Conservation (phyloP, 345 rosid species). For the Corymbia maculata region DNA sequence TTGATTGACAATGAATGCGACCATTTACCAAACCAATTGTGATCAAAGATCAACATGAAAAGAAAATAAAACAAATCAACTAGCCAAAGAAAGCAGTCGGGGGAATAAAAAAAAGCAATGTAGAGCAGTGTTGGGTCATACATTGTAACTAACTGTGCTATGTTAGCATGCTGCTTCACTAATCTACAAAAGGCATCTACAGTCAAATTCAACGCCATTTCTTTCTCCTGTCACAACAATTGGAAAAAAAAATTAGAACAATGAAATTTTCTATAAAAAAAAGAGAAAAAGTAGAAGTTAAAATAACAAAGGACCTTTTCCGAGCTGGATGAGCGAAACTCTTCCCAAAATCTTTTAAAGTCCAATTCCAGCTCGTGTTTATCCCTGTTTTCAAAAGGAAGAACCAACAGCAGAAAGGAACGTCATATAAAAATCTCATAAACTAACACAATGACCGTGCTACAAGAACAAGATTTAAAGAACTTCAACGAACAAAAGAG, state of each 20-base stretch:
- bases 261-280: background rate
- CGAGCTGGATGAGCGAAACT: constrained; percentile 94
- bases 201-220: constrained; percentile 84
- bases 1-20: background rate
- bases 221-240: constrained; percentile 85
- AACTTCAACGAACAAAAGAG: background rate
- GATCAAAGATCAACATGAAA: background rate
- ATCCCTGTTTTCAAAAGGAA: constrained; percentile 32
- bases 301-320: constrained; percentile 54
- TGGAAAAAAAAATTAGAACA: background rate
- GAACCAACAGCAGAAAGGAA: background rate
- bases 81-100: background rate
- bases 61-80: background rate
- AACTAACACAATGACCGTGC: background rate
- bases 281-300: background rate
- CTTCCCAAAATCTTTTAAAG: constrained; percentile 98
- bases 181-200: constrained; percentile 97
- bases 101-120: background rate
- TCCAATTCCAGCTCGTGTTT: constrained; percentile 93
- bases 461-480: background rate
- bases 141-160: constrained; percentile 95
- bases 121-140: constrained; percentile 22
- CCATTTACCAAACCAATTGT: background rate
- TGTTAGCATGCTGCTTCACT: constrained; percentile 88
- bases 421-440: background rate